Base-by-base conservation (phyloP, 2,329 filamentous ascomycete genomes). In the Ophiosphaerella narmari region DNA sequence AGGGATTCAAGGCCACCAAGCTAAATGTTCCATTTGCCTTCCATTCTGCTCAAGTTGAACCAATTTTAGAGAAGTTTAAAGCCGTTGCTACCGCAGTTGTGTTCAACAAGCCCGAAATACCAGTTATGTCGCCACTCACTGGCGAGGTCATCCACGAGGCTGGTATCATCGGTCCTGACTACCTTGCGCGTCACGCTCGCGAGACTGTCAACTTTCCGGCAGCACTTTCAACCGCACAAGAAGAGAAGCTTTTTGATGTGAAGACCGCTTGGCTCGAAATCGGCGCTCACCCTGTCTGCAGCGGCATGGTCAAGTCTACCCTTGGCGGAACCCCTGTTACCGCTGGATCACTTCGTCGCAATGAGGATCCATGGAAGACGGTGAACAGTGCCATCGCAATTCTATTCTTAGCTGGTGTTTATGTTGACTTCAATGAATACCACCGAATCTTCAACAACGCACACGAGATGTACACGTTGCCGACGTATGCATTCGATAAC, bases 251-350 rank as follows among this genome's bases (percentile, higher is more conserved):
- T 13, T 82, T 89, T 39, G 80, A 86, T 54, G 83, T 86, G 55
- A 84, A 85, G 73, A 88, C 86, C 5, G 79, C 85, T 26, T 90
- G 84, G 82, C 75, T 91, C 48, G 88, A 91, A 68, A 75, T 91
- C 55, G 88, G 88, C n/a, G 87, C 88, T 33, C 86, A 90, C 62
- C 86, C 87, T 0, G 82, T 90, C 12, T 88, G 84, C 70, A 80
- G 81, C 38, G 82, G 82, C 51, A 86, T 91, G 80, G 80, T 90
- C 57, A 87, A 86, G 75, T 80, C 83, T 13, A 84, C 82, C 4
- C 79, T 88, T 46, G 81, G 81, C 23, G 71, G 75, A 5, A 74
- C 78, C 8, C 82, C 80, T 23, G 77, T 81, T 35, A 80, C 82
- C 12, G 78, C 82, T 9, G 80, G 85, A 2, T 85, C 86, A 2